A percentile compares a stretch with the other conserved stretches of the same genome.
Evolutionary conservation across 306 rosid genomes (phyloP).

Genomic region (Pyrus bretschneideri): DNA sequence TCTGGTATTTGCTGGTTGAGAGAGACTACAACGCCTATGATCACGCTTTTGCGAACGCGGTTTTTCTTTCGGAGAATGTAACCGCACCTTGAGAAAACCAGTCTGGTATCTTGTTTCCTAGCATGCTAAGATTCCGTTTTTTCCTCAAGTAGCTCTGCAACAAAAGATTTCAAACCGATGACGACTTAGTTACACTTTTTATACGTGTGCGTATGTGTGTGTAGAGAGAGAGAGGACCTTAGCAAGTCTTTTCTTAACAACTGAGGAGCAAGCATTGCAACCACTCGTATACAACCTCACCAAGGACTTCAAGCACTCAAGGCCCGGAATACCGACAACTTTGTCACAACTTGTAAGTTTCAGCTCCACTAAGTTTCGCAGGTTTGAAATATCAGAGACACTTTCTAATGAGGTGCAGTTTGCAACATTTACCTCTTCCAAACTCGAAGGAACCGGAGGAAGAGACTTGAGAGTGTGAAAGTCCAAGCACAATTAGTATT

Average conservation of each 20-base stretch:
- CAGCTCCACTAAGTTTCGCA: constrained; percentile 6
- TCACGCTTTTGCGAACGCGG: constrained; percentile 30
- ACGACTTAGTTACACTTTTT: too few species aligned
- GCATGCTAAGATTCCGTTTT: constrained; percentile 45
- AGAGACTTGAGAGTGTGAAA: constrained; percentile 30
- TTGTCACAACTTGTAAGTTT: too few species aligned
- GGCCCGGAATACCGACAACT: constrained; percentile 28
- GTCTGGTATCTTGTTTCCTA: constrained; percentile 50
- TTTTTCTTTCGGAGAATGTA: constrained; percentile 32
- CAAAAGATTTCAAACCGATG: not conserved
- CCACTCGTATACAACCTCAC: constrained; percentile 39
- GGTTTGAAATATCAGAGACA: constrained; percentile 41
- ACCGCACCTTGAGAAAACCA: constrained; percentile 45
- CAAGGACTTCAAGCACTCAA: constrained; percentile 55
- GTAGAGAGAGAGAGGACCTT: constrained; percentile 29
- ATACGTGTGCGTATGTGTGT: too few species aligned
- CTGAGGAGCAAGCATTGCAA: constrained; percentile 41
- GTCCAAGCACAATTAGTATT: too few species aligned
- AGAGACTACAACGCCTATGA: constrained; percentile 41
- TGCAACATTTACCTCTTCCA: constrained; percentile 34
- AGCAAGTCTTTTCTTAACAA: constrained; percentile 34
- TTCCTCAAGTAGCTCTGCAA: constrained; percentile 55
- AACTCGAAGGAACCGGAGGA: constrained; percentile 64
- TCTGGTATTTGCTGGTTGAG: constrained; percentile 28
- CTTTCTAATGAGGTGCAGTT: constrained; percentile 41